These are phyloP conservation scores for Pyrenula aspistea DNA, from an alignment of 495 filamentous ascomycete species.

Conservation along the genomic window DNA sequence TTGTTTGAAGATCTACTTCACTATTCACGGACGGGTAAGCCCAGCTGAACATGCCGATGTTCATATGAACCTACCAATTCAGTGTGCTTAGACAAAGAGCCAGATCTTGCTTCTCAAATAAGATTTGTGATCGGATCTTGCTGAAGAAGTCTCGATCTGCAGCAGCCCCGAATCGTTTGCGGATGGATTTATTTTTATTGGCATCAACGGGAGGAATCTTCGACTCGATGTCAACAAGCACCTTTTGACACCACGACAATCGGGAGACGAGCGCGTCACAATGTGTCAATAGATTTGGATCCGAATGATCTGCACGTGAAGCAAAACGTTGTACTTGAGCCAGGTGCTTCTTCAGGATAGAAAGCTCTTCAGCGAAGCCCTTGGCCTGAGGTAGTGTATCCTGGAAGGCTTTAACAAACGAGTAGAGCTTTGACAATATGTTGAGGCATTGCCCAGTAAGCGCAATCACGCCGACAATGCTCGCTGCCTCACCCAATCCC, in stretches of 20 bases:
- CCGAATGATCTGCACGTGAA: background rate
- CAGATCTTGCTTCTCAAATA: background rate
- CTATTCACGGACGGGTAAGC: too few relatives aligned
- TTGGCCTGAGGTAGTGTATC: background rate
- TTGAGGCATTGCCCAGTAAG: background rate
- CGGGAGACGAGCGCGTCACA: background rate
- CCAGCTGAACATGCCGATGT: too few relatives aligned
- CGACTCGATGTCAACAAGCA: background rate
- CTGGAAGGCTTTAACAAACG: background rate
- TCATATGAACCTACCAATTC: background rate
- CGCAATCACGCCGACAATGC: background rate
- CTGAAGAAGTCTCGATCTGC: background rate
- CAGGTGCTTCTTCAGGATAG: background rate
- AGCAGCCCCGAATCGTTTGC: background rate
- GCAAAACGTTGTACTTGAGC: background rate
- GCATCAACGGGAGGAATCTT: background rate
- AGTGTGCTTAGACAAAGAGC: background rate
- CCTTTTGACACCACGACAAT: background rate
- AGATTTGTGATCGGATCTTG: background rate
- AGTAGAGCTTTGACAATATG: background rate
- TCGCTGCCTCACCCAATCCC: background rate
- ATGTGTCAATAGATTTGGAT: background rate
- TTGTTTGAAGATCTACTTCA: background rate
- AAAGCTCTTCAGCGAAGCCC: background rate
- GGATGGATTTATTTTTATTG: background rate